Base-by-base conservation (phyloP, 768 basidiomycete species). In the Nevesoporus exiguus region DNA sequence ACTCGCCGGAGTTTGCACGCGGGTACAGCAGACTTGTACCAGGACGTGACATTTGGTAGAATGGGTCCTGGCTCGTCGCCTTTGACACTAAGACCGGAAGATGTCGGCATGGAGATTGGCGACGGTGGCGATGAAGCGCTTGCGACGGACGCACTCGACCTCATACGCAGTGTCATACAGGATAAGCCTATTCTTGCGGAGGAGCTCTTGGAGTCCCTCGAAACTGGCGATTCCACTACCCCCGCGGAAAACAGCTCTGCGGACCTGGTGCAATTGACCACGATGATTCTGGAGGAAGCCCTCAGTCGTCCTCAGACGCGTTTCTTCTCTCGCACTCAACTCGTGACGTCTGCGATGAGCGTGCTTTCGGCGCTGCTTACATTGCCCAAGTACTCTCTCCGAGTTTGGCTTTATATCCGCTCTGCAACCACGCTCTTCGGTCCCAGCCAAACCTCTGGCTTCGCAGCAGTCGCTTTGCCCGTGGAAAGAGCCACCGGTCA, bases 391-490 rank as follows among this genome's bases (percentile, higher is more conserved):
- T 87, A 87, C 63, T 88, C 90, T n/a, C 82, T 83, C 59, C 80
- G 88, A 2, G 89, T 95, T 22, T 96, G 93, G 93, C 75, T 93
- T 10, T 94, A 89, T 62, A 80, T 95, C 19, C 85, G 92, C 13
- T 88, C 88, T 6, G 88, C 92, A 0, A 75, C 80, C 0, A 79
- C 84, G 21, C 77, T 97, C 25, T 92, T 96, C 61, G 86, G 88
- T 17, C 76, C 83, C 6, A 83, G 82, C 24, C 76, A 76, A 41
- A 52, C 66, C 0, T 71, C 77, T 29, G 84, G 81, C 10, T 81
- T 82, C 56, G 82, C 82, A 5, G 82, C 85, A 4, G 75, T 80
- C 40, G 81, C 85, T n/a, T 73, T 96, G 56, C 78, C 86, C 1
- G 71, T 81, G 4, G 88, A 93, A 68, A 78, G 90, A 21, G 73